Conservation (phyloP, 2,329 filamentous ascomycete species). For the Paradendryphiella salina region DNA sequence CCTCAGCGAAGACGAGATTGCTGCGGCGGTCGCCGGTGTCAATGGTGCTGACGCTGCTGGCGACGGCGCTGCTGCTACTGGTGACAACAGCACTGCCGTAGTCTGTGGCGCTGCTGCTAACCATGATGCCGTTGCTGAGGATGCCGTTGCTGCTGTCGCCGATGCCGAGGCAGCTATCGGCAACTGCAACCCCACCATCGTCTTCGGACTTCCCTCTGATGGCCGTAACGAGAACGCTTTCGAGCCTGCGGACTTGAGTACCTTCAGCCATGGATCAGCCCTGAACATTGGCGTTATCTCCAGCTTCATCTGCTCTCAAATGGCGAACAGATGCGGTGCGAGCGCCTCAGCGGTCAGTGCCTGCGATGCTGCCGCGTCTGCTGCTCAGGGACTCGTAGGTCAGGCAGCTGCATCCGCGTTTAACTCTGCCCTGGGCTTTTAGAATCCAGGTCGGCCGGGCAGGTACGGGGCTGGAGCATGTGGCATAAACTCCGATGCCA, state of each 20-base stretch:
- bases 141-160: neutral
- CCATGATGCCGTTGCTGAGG: neutral
- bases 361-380: slow-evolving; percentile 29
- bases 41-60: slow-evolving; percentile 1
- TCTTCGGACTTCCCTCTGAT: slow-evolving; percentile 55
- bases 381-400: slow-evolving; percentile 24
- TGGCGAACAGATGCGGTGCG: slow-evolving; percentile 39
- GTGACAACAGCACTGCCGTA: neutral
- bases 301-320: slow-evolving; percentile 54
- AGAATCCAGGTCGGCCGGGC: neutral
- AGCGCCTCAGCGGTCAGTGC: slow-evolving; percentile 23
- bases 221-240: slow-evolving; percentile 53
- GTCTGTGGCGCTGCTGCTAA: neutral
- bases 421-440: slow-evolving; percentile 34
- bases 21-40: slow-evolving; percentile 50
- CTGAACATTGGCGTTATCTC: slow-evolving; percentile 54
- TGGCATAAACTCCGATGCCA: no score
- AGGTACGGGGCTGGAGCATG: neutral
- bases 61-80: neutral
- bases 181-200: slow-evolving; percentile 55
- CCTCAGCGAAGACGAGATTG: slow-evolving; percentile 57
- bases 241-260: slow-evolving; percentile 47
- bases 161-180: slow-evolving; percentile 45
- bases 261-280: slow-evolving; percentile 59
- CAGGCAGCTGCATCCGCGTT: slow-evolving; percentile 38